Percentiles rank a stretch among this genome's conserved stretches.
Conservation (phyloP, 768 basidiomycete species). For the Leccinum boreale region DNA sequence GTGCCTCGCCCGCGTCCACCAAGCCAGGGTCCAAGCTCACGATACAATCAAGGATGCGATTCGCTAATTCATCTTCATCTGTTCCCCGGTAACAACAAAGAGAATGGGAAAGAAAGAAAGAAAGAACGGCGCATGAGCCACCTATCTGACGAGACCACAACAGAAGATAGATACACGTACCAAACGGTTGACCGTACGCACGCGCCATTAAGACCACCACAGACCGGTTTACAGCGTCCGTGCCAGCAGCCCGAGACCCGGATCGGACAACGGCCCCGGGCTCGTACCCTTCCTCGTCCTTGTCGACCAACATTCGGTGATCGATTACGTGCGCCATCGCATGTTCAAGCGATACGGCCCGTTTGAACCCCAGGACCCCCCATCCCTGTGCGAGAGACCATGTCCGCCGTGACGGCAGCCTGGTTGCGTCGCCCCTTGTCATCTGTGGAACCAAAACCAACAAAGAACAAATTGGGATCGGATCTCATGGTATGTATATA, state of each 20-base stretch:
- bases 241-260: not conserved
- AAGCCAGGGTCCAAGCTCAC: slow-evolving; percentile 1
- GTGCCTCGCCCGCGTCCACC: not conserved
- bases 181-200: slow-evolving; percentile 4
- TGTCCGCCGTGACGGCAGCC: not conserved
- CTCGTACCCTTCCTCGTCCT: not conserved
- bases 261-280: slow-evolving; percentile 2
- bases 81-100: not conserved
- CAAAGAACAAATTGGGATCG: not conserved
- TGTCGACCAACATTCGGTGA: not conserved
- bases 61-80: slow-evolving; percentile 9
- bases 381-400: slow-evolving; percentile 2
- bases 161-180: not conserved
- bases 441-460: slow-evolving; percentile 1
- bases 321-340: slow-evolving; percentile 2
- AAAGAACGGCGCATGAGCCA: not conserved
- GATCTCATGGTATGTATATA: not conserved
- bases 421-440: not conserved
- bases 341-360: not conserved
- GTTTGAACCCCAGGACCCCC: not conserved
- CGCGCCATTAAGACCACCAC: slow-evolving; percentile 6
- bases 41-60: slow-evolving; percentile 9
- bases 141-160: not conserved
- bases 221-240: not conserved
- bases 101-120: not conserved